Evolutionary conservation across 768 basidiomycete genomes (phyloP).

Genomic region (Antrodiella citrinella): DNA sequence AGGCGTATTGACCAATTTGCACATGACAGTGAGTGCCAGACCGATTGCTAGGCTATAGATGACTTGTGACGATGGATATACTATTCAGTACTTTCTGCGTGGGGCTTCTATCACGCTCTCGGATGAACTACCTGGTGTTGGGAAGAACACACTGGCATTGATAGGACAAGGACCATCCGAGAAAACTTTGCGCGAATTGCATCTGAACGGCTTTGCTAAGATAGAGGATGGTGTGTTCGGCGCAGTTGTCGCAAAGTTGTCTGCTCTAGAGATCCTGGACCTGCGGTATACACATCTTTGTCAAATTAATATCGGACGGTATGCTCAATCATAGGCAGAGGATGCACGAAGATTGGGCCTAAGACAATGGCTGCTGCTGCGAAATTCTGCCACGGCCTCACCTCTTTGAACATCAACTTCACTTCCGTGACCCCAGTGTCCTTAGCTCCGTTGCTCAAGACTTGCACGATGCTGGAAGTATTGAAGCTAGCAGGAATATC

Average conservation of each 20-base stretch:
- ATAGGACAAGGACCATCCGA: conserved; percentile 22
- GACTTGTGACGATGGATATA: neutral
- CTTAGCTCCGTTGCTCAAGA: conserved; percentile 35
- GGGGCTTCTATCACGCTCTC: conserved; percentile 42
- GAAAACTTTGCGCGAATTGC: conserved; percentile 35
- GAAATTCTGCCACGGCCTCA: conserved; percentile 34
- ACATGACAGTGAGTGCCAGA: conserved; percentile 54
- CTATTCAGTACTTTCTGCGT: conserved; percentile 48
- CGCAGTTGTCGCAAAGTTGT: conserved; percentile 35
- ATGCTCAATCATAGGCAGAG: conserved; percentile 29
- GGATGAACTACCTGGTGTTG: conserved; percentile 44
- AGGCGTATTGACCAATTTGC: conserved; percentile 40
- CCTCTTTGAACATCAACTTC: conserved; percentile 48
- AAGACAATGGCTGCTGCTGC: conserved; percentile 39
- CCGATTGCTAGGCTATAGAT: neutral
- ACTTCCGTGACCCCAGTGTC: conserved; percentile 46
- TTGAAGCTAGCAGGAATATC: conserved; percentile 56
- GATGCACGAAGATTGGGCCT: conserved; percentile 48
- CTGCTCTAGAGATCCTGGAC: conserved; percentile 37
- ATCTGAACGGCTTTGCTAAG: conserved; percentile 44
- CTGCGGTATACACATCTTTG: conserved; percentile 37
- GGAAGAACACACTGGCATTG: conserved; percentile 38
- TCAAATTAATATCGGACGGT: neutral
- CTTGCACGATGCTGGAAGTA: conserved; percentile 36
- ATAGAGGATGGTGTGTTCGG: conserved; percentile 46